A percentile compares a stretch with the other conserved stretches of the same genome.
Evolutionary conservation across 2,329 filamentous ascomycete species (phyloP).

Genomic region (Pseudogymnoascus sp.): DNA sequence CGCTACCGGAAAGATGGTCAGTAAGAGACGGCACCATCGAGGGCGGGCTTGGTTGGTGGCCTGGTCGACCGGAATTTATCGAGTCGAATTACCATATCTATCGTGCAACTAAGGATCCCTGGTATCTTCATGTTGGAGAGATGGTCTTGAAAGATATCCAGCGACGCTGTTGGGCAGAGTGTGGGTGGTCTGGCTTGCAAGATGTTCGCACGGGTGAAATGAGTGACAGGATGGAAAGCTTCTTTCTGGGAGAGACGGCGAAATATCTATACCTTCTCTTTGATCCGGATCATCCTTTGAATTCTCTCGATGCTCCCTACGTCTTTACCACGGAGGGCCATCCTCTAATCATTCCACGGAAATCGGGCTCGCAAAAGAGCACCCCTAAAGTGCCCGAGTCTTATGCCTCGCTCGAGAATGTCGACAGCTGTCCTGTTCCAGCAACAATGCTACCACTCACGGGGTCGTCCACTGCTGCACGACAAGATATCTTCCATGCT

Average conservation of each 20-base stretch:
- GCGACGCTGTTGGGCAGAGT: slow-evolving; percentile 78
- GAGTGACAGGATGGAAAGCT: slow-evolving; percentile 95
- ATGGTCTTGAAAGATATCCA: slow-evolving; percentile 90
- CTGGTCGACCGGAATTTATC: slow-evolving; percentile 89
- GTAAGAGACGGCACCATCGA: slow-evolving; percentile 77
- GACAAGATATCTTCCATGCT: slow-evolving; percentile 79
- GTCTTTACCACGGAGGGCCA: slow-evolving; percentile 97
- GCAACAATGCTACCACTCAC: slow-evolving; percentile 55
- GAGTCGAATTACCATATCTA: slow-evolving; percentile 97
- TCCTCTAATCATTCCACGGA: slow-evolving; percentile 72
- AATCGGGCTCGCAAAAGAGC: slow-evolving; percentile 22
- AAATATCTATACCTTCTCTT: slow-evolving; percentile 95
- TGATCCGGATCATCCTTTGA: slow-evolving; percentile 76
- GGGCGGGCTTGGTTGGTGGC: slow-evolving; percentile 86
- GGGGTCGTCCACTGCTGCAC: slow-evolving; percentile 70
- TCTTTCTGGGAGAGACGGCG: slow-evolving; percentile 91
- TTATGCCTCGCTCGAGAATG: slow-evolving; percentile 11
- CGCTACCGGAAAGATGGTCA: slow-evolving; percentile 90
- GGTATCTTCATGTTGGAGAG: slow-evolving; percentile 92
- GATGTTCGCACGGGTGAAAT: slow-evolving; percentile 77
- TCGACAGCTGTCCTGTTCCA: slow-evolving; percentile 59
- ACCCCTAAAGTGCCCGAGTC: slow-evolving; percentile 29
- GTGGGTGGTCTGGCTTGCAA: slow-evolving; percentile 87
- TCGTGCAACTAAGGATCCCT: slow-evolving; percentile 84
- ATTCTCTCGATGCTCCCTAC: slow-evolving; percentile 75